Percentiles rank a stretch among this genome's conserved stretches.
phyloP scores from a whole-genome alignment of 2,329 filamentous ascomycete species.

The Chalaropsis ovoidea region DNA sequence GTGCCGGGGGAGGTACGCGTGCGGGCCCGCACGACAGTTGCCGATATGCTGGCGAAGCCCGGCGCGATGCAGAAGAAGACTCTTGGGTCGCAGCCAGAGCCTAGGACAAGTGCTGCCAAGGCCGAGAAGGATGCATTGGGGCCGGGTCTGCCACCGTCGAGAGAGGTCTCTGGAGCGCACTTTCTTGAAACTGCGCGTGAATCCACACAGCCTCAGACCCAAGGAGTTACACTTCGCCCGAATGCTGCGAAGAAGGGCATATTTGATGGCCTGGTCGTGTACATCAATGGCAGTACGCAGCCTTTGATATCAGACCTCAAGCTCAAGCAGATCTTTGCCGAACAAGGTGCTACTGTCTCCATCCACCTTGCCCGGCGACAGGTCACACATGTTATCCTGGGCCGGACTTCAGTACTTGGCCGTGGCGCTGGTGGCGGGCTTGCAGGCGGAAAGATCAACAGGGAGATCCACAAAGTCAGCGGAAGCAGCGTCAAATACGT shows the following conservation, averaged over 20 bases:
- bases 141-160: neutral
- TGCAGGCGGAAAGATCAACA: slow-evolving; percentile 67
- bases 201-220: neutral
- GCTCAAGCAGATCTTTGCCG: slow-evolving; percentile 65
- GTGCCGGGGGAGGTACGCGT: slow-evolving; percentile 37
- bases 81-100: neutral
- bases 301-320: slow-evolving; percentile 76
- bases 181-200: neutral
- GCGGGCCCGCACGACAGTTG: slow-evolving; percentile 38
- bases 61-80: slow-evolving; percentile 12
- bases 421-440: slow-evolving; percentile 61
- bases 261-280: slow-evolving; percentile 63
- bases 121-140: neutral
- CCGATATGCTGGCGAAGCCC: slow-evolving; percentile 42
- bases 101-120: neutral
- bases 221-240: neutral
- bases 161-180: neutral
- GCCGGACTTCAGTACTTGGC: slow-evolving; percentile 43
- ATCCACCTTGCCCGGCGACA: slow-evolving; percentile 59
- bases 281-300: slow-evolving; percentile 78
- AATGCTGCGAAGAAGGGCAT: slow-evolving; percentile 38
- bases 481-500: slow-evolving; percentile 70
- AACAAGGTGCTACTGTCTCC: slow-evolving; percentile 63
- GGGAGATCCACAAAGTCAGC: slow-evolving; percentile 58
- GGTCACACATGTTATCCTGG: slow-evolving; percentile 81